phyloP scores from a whole-genome alignment of 371 early-diverging fungal species.

The Mortierella sp. region DNA sequence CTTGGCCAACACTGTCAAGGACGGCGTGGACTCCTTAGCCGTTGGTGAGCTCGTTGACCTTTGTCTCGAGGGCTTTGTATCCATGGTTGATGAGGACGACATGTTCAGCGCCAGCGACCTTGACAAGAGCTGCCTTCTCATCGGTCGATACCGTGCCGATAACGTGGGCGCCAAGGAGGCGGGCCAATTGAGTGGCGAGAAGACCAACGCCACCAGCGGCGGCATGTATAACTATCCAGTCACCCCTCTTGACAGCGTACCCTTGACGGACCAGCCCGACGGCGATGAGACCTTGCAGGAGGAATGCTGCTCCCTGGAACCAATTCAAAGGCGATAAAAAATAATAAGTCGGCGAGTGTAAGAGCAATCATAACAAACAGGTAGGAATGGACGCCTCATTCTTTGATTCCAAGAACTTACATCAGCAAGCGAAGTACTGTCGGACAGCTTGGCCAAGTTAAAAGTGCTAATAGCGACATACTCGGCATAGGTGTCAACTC shows the following conservation, averaged over 20 bases:
- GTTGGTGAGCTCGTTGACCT: conserved; percentile 82
- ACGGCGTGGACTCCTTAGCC: conserved; percentile 90
- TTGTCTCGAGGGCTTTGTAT: conserved; percentile 71
- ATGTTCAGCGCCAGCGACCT: conserved; percentile 80
- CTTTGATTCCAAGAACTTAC: conserved; percentile 3
- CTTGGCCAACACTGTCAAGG: conserved; percentile 94
- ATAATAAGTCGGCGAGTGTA: neutral
- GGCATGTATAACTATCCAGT: conserved; percentile 89
- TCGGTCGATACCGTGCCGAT: conserved; percentile 89
- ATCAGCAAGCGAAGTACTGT: conserved; percentile 68
- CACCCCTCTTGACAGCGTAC: conserved; percentile 81
- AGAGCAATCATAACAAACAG: neutral
- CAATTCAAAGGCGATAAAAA: neutral
- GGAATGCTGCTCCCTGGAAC: conserved; percentile 70
- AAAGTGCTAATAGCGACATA: conserved; percentile 68
- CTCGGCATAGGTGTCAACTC: conserved; percentile 81
- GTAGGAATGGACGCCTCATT: neutral
- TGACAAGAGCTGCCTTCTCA: conserved; percentile 84
- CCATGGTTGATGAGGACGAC: conserved; percentile 77
- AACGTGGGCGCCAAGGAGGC: conserved; percentile 85
- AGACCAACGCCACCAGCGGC: conserved; percentile 94
- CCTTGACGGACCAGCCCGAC: conserved; percentile 80
- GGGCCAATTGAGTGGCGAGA: conserved; percentile 80
- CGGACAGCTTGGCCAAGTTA: conserved; percentile 67
- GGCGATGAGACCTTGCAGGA: conserved; percentile 88